These are phyloP conservation scores for Mycena haematopus DNA, from an alignment of 768 basidiomycete genomes.

Conservation along the genomic window DNA sequence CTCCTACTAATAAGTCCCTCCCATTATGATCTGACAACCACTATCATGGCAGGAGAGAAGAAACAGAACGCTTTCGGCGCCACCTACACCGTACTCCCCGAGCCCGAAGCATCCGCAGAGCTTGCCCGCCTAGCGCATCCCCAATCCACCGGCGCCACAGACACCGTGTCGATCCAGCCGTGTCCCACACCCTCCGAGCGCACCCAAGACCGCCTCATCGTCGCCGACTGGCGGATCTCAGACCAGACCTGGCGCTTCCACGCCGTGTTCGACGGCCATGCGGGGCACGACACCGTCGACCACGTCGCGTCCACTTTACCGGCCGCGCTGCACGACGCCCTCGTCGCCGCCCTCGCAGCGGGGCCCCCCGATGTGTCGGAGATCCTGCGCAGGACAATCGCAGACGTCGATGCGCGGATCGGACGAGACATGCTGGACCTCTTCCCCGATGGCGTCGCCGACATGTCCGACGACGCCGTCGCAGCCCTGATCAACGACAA, in stretches of 20 bases:
- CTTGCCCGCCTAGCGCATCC: conserved; percentile 46
- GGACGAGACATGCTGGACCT: conserved; percentile 44
- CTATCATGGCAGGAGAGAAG: conserved; percentile 9
- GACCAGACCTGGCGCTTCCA: conserved; percentile 52
- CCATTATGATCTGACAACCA: too few relatives aligned
- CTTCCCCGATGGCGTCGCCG: conserved; percentile 45
- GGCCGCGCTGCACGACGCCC: conserved; percentile 36
- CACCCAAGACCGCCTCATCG: conserved; percentile 55
- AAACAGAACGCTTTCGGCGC: conserved; percentile 28
- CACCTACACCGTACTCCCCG: conserved; percentile 46
- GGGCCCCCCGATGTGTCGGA: conserved; percentile 35
- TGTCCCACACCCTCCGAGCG: conserved; percentile 45
- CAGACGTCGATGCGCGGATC: conserved; percentile 46
- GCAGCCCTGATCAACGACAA: conserved; percentile 47
- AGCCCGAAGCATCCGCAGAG: conserved; percentile 47
- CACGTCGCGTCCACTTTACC: conserved; percentile 44
- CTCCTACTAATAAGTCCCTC: too few relatives aligned
- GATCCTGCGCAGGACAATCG: conserved; percentile 43
- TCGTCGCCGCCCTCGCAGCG: conserved; percentile 28
- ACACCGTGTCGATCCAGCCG: conserved; percentile 54
- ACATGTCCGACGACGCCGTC: conserved; percentile 48
- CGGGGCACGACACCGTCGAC: conserved; percentile 54
- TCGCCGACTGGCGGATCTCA: conserved; percentile 46
- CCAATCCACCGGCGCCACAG: conserved; percentile 40
- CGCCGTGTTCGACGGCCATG: conserved; percentile 60